Base-by-base conservation (phyloP, 805 yeast genomes). In the Yamadazyma sp. region DNA sequence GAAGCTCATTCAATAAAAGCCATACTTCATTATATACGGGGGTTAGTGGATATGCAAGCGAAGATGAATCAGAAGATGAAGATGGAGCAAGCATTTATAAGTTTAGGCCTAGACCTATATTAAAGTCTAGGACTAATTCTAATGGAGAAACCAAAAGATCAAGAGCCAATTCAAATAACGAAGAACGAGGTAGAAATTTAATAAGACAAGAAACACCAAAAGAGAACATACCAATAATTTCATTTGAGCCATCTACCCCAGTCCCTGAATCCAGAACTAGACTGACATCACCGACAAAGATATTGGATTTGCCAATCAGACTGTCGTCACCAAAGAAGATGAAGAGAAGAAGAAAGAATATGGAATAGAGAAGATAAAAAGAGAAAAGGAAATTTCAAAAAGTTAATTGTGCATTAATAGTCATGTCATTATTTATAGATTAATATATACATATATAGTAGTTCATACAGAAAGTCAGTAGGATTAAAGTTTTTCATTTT, bases 261-360 rank as follows among this genome's bases (percentile, higher is more conserved):
- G 23, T 10, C 2, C 32, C 24, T n/a, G 32, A 13, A 7, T 9
- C 5, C 9, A 18, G 23, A 13, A 24, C 38, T 9, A 31, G 44
- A 27, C 40, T 33, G 44, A 11, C 37, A 11, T 40, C 44, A 14
- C 48, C 48, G 2, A 33, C 36, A 3, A 38, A 25, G 20, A 9
- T 38, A 6, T 19, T 35, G 5, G 45, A 40, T 20, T 27, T 40
- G 7, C 43, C 40, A 22, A 38, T 40, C 16, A 35, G 40, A 20
- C 41, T 34, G 36, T 28, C 27, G 13, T 24, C 37, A n/a, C 41
- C 35, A 3, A 37, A 24, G 19, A 33, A 30, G 22, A 23, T 7
- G 23, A n/a, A 29, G n/a, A n/a, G n/a, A n/a, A n/a, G n/a, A n/a
- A n/a, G n/a, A n/a, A n/a, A n/a, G n/a, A n/a, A n/a, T n/a, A n/a